A percentile compares a stretch with the other conserved stretches of the same genome.
Evolutionary conservation across 805 yeast species (phyloP).

Genomic region (Lachancea dasiensis): DNA sequence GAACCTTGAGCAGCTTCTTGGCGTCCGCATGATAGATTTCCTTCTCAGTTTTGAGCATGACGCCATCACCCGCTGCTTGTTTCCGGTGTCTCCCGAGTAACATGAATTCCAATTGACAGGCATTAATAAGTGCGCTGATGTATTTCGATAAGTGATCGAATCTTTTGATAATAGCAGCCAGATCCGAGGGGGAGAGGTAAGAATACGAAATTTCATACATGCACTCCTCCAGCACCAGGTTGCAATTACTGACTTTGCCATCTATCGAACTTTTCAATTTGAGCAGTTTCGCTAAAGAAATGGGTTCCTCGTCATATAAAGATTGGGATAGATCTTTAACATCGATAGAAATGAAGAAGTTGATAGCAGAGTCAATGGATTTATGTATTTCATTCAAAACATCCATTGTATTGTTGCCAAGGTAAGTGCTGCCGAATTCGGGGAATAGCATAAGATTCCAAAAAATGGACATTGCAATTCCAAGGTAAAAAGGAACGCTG

Average conservation of each 20-base stretch:
- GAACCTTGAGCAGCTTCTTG: slow-evolving; percentile 27
- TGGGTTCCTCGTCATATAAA: slow-evolving; percentile 20
- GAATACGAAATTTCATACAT: slow-evolving; percentile 45
- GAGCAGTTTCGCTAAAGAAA: slow-evolving; percentile 31
- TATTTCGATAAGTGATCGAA: slow-evolving; percentile 32
- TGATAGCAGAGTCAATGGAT: slow-evolving; percentile 36
- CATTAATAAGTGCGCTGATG: slow-evolving; percentile 40
- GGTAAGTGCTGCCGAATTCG: slow-evolving; percentile 45
- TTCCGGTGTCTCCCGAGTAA: slow-evolving; percentile 27
- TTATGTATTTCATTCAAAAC: slow-evolving; percentile 37
- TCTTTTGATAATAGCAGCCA: slow-evolving; percentile 33
- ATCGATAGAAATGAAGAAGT: slow-evolving; percentile 34
- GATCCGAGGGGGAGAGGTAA: slow-evolving; percentile 38
- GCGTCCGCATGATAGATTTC: slow-evolving; percentile 36
- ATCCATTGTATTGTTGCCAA: slow-evolving; percentile 40
- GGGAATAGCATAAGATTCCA: slow-evolving; percentile 43
- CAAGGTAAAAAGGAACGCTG: slow-evolving; percentile 41
- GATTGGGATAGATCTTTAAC: slow-evolving; percentile 9
- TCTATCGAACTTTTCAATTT: slow-evolving; percentile 32
- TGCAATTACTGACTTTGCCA: slow-evolving; percentile 32
- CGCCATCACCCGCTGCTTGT: slow-evolving; percentile 8
- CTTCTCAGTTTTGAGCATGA: slow-evolving; percentile 21
- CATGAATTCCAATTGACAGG: slow-evolving; percentile 42
- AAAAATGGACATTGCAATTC: slow-evolving; percentile 40
- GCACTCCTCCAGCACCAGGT: slow-evolving; percentile 41